phyloP scores from a whole-genome alignment of 2,329 filamentous ascomycete species.

The Fusarium stilboides region DNA sequence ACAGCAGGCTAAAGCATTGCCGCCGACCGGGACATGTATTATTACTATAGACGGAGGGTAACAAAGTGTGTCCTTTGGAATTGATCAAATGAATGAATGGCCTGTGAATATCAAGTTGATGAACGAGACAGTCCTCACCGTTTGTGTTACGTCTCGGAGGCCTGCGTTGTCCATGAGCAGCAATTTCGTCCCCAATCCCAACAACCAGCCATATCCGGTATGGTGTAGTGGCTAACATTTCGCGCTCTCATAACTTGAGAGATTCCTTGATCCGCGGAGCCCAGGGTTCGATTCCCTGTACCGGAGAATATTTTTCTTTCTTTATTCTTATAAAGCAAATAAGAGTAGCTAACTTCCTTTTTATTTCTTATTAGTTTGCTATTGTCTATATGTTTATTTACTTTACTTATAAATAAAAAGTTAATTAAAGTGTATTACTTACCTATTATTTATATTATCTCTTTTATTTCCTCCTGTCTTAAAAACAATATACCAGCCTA shows the following conservation, averaged over 20 bases:
- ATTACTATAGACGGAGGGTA: slow-evolving; percentile 50
- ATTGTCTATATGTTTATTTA: too few relatives aligned
- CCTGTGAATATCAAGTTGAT: neutral
- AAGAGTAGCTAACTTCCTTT: neutral
- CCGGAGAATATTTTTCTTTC: slow-evolving; percentile 30
- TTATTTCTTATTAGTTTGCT: too few relatives aligned
- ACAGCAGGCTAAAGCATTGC: slow-evolving; percentile 27
- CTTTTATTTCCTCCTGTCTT: too few relatives aligned
- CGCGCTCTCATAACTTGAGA: slow-evolving; percentile 50
- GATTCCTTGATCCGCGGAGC: slow-evolving; percentile 43
- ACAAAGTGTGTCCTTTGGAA: slow-evolving; percentile 31
- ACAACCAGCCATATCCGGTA: slow-evolving; percentile 44
- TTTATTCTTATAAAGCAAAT: too few relatives aligned
- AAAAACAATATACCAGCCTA: too few relatives aligned
- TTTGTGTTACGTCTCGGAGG: slow-evolving; percentile 11
- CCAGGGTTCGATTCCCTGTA: slow-evolving; percentile 51
- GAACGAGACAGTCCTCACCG: neutral
- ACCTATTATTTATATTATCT: too few relatives aligned
- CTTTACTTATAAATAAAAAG: too few relatives aligned
- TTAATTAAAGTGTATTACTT: neutral
- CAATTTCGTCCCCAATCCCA: slow-evolving; percentile 17
- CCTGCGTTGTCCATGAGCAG: neutral
- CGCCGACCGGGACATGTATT: slow-evolving; percentile 44
- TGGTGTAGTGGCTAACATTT: slow-evolving; percentile 55
- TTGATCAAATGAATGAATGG: neutral